Base-by-base conservation (phyloP, 805 yeast species). In the Saccharomycopsis oosterbeekiorum region DNA sequence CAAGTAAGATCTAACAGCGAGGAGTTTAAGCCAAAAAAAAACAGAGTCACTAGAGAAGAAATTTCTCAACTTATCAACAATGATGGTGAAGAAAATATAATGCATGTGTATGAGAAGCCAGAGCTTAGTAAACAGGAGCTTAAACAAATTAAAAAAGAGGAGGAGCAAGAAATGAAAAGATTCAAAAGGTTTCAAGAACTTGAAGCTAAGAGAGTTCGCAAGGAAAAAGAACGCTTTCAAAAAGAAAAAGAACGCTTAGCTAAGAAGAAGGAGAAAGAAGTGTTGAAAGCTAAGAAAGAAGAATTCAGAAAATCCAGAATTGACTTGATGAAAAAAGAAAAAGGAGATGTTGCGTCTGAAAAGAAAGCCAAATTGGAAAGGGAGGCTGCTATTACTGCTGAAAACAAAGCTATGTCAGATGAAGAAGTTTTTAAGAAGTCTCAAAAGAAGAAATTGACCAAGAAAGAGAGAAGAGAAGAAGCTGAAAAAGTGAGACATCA, bases 401-500 rank as follows among this genome's bases (percentile, higher is more conserved):
- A 24, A n/a, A 40, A 55, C 2, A 41, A 17, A 5, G 50, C 9
- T 36, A 39, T 37, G 15, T 24, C n/a, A 39, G 43, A 37, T n/a
- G 9, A 9, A 3, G n/a, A 42, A 10, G 19, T 9, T 51, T 8
- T 10, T 10, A 24, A 24, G 9, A 24, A 14, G 21, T 21, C 53
- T 47, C 53, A 47, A 24, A 47, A 47, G 34, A 47, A 47, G 11
- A 47, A 47, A 17, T 21, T 47, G 12, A 47, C 41, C 56, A 54
- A 54, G 41, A 36, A 36, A 14, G 42, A 54, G n/a, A 37, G 42
- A 54, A 54, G 29, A 34, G 42, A 54, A 29, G 56, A 54, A 26
- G 56, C 56, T 26, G 56, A 54, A 54, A 54, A 34, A n/a, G 42
- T 36, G 29, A 54, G 56, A 54, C 42, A 15, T 54, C 40, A 54